Evolutionary conservation across 1,284 basidiomycete genomes (phyloP).

Genomic region (Bothia castanella): DNA sequence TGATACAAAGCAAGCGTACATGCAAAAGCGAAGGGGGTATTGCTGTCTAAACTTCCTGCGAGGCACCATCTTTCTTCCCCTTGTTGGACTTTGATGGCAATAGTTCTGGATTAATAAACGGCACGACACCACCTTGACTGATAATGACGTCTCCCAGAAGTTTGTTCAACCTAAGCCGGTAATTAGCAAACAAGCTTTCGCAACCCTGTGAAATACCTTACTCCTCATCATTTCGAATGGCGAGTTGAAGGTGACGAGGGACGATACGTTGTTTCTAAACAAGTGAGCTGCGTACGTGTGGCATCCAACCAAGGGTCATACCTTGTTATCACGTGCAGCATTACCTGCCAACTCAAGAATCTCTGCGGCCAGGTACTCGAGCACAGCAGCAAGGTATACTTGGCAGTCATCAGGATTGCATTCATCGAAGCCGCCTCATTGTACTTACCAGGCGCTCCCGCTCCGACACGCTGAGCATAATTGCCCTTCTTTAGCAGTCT

Average conservation of each 20-base stretch:
- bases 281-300: neutral
- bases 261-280: constrained; percentile 69
- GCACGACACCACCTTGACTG: constrained; percentile 76
- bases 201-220: constrained; percentile 28
- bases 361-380: constrained; percentile 85
- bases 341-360: constrained; percentile 87
- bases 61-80: constrained; percentile 46
- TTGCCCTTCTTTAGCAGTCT: constrained; percentile 79
- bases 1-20: constrained; percentile 23
- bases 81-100: constrained; percentile 62
- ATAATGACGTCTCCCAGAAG: constrained; percentile 79
- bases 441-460: constrained; percentile 65
- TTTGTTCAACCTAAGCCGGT: constrained; percentile 52
- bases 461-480: constrained; percentile 70
- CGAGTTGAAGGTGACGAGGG: constrained; percentile 82
- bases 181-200: constrained; percentile 2
- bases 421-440: neutral
- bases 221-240: constrained; percentile 83
- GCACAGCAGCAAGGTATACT: constrained; percentile 85
- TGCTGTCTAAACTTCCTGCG: constrained; percentile 33
- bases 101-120: constrained; percentile 60
- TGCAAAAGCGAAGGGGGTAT: neutral
- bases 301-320: neutral
- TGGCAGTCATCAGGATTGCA: constrained; percentile 4
- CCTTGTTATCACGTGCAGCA: constrained; percentile 69